A percentile compares a stretch with the other conserved stretches of the same genome.
Evolutionary conservation across 208 protist species (phyloP).

Genomic region (Trypanosoma scelopori): DNA sequence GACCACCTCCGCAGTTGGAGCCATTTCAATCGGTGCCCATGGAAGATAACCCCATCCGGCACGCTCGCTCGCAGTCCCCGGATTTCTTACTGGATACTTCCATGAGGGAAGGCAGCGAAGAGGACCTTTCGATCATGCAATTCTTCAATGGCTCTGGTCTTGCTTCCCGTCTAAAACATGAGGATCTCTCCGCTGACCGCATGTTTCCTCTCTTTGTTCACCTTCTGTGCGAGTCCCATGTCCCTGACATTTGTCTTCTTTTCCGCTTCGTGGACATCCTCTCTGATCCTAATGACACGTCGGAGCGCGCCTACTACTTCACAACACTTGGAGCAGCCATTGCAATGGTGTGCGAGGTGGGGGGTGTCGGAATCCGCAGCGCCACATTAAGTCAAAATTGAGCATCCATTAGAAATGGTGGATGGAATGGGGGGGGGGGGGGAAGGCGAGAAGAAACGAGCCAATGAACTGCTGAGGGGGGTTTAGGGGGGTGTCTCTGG

Average conservation of each 20-base stretch:
- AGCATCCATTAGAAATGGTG: too few species aligned
- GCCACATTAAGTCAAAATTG: too few species aligned
- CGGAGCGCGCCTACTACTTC: constrained; percentile 32
- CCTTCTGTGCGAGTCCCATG: constrained; percentile 17
- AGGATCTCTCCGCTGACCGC: constrained; percentile 12
- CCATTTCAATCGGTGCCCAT: neutral
- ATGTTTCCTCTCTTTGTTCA: constrained; percentile 31
- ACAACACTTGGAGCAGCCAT: constrained; percentile 24
- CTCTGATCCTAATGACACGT: constrained; percentile 17
- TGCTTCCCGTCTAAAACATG: neutral
- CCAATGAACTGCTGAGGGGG: neutral
- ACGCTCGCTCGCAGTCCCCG: neutral
- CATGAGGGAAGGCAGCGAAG: neutral
- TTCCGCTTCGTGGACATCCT: constrained; percentile 10
- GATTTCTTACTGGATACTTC: neutral
- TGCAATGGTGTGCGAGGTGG: constrained; percentile 14
- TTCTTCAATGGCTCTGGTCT: neutral
- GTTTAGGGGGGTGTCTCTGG: constrained; percentile 1
- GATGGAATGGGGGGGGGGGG: too few species aligned
- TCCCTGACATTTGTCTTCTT: constrained; percentile 20
- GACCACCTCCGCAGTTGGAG: neutral
- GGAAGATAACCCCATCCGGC: neutral
- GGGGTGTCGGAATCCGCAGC: too few species aligned
- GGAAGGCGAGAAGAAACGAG: neutral
- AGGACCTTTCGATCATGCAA: neutral